Percentiles rank a stretch among this genome's conserved stretches.
These are phyloP conservation scores for Rhizophagus clarus DNA, from an alignment of 192 early-diverging fungal species.

Conservation along the genomic window DNA sequence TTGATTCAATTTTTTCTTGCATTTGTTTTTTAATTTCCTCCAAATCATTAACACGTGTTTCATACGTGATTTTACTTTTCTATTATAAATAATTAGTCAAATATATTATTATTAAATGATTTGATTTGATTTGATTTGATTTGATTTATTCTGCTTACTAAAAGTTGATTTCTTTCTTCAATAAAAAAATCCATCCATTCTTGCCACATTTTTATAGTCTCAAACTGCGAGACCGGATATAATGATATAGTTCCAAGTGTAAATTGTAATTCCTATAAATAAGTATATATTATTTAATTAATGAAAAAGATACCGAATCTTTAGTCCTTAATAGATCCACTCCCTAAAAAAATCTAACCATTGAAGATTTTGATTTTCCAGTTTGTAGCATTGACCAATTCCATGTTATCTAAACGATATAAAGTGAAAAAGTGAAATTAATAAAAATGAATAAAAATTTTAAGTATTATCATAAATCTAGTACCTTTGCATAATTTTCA, in stretches of 20 bases:
- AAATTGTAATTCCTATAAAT: constrained; percentile 2
- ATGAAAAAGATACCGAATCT: not conserved
- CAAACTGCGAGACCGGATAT: not conserved
- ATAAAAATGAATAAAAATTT: not conserved
- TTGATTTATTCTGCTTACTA: not conserved
- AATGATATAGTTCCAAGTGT: not conserved
- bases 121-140: not conserved
- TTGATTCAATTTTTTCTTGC: constrained; percentile 4
- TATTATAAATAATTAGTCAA: not conserved
- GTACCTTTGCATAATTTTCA: not conserved
- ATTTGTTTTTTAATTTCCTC: too few species aligned
- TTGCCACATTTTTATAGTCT: not conserved
- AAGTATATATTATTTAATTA: not conserved
- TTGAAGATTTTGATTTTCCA: not conserved
- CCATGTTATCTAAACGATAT: not conserved
- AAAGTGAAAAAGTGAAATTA: not conserved
- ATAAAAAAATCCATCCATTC: constrained; percentile 23
- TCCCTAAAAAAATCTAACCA: not conserved
- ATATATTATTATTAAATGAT: not conserved
- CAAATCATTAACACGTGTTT: not conserved
- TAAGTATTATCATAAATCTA: not conserved
- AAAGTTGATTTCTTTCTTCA: constrained; percentile 6
- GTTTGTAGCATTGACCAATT: not conserved
- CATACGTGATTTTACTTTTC: not conserved
- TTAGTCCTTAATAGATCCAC: too few species aligned